phyloP scores from a whole-genome alignment of 371 early-diverging fungal species.

The Conidiobolus incongruus region DNA sequence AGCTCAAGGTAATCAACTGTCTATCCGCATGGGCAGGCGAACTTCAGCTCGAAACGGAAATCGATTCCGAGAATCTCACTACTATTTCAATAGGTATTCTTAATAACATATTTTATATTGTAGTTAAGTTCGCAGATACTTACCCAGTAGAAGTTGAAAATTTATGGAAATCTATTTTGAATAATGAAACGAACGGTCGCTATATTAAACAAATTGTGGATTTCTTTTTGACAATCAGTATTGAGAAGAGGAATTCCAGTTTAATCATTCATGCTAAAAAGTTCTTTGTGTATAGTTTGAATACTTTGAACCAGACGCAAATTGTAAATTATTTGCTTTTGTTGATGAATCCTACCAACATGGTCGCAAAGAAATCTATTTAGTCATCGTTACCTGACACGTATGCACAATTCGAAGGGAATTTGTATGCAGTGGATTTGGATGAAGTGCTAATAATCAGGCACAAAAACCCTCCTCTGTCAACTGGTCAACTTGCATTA shows the following conservation, averaged over 20 bases:
- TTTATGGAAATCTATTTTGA: constrained; percentile 59
- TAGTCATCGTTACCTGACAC: constrained; percentile 5
- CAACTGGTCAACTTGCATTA: constrained; percentile 52
- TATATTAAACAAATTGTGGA: constrained; percentile 46
- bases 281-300: constrained; percentile 52
- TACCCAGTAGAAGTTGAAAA: constrained; percentile 54
- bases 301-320: constrained; percentile 29
- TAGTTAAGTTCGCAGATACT: constrained; percentile 54
- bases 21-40: constrained; percentile 75
- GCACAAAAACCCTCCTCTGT: constrained; percentile 45
- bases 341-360: constrained; percentile 48
- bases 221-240: constrained; percentile 43
- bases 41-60: constrained; percentile 30
- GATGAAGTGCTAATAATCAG: constrained; percentile 35
- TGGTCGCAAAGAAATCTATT: constrained; percentile 31
- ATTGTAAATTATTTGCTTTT: constrained; percentile 37
- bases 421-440: constrained; percentile 35
- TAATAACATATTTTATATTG: constrained; percentile 64
- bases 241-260: constrained; percentile 52
- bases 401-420: constrained; percentile 1
- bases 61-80: constrained; percentile 19
- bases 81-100: constrained; percentile 39
- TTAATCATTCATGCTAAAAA: constrained; percentile 58
- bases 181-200: constrained; percentile 22
- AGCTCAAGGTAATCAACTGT: constrained; percentile 44